Percentiles rank a stretch among this genome's conserved stretches.
These are phyloP conservation scores for Grigorovia transvaalensis DNA, from an alignment of 805 yeast genomes.

Conservation along the genomic window DNA sequence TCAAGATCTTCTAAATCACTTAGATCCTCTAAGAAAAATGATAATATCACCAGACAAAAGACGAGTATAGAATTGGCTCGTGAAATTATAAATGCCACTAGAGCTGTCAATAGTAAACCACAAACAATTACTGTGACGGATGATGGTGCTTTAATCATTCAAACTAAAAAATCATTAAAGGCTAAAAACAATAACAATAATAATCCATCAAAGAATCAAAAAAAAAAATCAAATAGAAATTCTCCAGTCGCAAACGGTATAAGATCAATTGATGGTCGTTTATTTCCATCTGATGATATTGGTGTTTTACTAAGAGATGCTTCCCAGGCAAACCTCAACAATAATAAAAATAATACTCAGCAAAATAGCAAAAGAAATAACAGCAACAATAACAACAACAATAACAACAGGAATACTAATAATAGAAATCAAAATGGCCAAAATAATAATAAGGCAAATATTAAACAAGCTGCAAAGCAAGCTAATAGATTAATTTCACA, in stretches of 20 bases:
- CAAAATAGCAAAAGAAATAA: background rate
- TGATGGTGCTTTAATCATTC: background rate
- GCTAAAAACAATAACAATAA: background rate
- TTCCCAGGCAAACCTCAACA: conserved; percentile 5
- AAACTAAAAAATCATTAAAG: background rate
- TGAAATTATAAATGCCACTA: background rate
- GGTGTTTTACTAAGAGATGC: conserved; percentile 13
- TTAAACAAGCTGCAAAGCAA: background rate
- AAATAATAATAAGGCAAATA: background rate
- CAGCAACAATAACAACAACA: background rate
- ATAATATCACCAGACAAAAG: background rate
- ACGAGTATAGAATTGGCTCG: background rate
- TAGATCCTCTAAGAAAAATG: background rate
- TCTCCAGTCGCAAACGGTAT: conserved; percentile 6
- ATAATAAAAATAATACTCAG: background rate
- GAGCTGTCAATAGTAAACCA: background rate
- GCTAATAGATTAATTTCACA: conserved; percentile 1
- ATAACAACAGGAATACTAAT: background rate
- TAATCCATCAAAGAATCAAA: background rate
- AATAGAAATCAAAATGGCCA: background rate
- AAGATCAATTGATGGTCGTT: conserved; percentile 20
- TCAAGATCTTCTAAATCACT: background rate
- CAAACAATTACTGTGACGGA: background rate
- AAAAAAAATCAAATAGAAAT: background rate
- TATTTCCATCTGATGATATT: conserved; percentile 20